phyloP scores from a whole-genome alignment of 805 yeast genomes.

The Yamadazyma philogaea region DNA sequence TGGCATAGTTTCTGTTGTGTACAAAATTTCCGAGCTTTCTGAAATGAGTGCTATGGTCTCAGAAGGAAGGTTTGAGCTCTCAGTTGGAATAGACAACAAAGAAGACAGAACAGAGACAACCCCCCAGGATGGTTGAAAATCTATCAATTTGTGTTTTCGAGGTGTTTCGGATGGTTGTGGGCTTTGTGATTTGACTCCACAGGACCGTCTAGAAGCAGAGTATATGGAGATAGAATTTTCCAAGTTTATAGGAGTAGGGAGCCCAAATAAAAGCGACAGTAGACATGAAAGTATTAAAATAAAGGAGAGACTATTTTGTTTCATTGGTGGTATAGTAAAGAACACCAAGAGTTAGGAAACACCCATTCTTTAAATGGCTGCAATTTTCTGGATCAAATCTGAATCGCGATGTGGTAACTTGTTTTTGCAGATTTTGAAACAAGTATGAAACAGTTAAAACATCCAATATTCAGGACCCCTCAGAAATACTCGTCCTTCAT shows the following conservation, averaged over 20 bases:
- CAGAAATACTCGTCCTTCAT: slow-evolving; percentile 23
- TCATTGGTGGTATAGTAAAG: not conserved
- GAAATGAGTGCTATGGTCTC: not conserved
- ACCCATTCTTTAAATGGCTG: slow-evolving; percentile 5
- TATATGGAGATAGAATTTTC: not conserved
- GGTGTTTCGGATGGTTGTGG: not conserved
- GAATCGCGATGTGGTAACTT: slow-evolving; percentile 6
- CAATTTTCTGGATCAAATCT: slow-evolving; percentile 2
- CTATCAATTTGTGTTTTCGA: too few species aligned
- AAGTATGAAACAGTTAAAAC: slow-evolving; percentile 18
- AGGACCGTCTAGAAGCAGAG: not conserved
- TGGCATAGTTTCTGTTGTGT: not conserved
- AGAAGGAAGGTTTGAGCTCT: not conserved
- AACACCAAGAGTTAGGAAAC: not conserved
- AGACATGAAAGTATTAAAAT: too few species aligned
- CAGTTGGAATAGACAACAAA: not conserved
- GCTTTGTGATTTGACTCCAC: not conserved
- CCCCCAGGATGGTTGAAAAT: too few species aligned
- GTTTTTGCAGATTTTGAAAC: slow-evolving; percentile 7
- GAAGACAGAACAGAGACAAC: not conserved
- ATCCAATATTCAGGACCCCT: slow-evolving; percentile 32
- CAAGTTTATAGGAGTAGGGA: not conserved
- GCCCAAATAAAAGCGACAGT: not conserved
- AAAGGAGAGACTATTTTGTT: not conserved
- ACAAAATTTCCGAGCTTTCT: not conserved